These are phyloP conservation scores for Pichia thaimueangensis DNA, from an alignment of 805 yeast species.

Conservation along the genomic window DNA sequence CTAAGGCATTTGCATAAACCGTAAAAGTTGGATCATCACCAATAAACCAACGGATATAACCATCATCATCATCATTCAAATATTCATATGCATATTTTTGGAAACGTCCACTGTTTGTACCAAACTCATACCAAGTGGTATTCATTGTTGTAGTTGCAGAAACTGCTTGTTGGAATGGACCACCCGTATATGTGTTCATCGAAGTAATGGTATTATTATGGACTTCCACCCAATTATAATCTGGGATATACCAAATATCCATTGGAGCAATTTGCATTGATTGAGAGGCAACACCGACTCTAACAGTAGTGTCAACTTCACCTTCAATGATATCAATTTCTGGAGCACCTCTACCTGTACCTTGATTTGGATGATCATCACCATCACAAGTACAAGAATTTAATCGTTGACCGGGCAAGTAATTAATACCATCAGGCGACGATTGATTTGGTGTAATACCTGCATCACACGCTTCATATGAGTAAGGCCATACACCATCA, in stretches of 20 bases:
- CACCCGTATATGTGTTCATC: conserved; percentile 88
- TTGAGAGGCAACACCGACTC: conserved; percentile 76
- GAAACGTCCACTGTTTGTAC: conserved; percentile 43
- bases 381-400: conserved; percentile 74
- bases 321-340: conserved; percentile 92
- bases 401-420: conserved; percentile 77
- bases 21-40: conserved; percentile 77
- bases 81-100: conserved; percentile 80
- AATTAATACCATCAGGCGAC: conserved; percentile 81
- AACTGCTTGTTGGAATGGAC: conserved; percentile 89
- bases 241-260: conserved; percentile 92
- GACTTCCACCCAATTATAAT: conserved; percentile 71
- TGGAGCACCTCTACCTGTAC: conserved; percentile 90
- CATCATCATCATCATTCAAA: conserved; percentile 58
- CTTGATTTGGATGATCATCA: conserved; percentile 82
- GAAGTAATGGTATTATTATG: conserved; percentile 62
- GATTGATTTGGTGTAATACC: conserved; percentile 95
- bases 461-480: conserved; percentile 82
- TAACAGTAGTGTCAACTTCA: conserved; percentile 49
- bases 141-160: conserved; percentile 78
- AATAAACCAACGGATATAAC: conserved; percentile 82
- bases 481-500: conserved; percentile 94
- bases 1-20: conserved; percentile 63
- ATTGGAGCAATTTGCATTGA: conserved; percentile 89
- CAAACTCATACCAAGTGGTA: conserved; percentile 73